Base-by-base conservation (phyloP, 1,284 basidiomycete genomes). In the Leccinum griseonigrum region DNA sequence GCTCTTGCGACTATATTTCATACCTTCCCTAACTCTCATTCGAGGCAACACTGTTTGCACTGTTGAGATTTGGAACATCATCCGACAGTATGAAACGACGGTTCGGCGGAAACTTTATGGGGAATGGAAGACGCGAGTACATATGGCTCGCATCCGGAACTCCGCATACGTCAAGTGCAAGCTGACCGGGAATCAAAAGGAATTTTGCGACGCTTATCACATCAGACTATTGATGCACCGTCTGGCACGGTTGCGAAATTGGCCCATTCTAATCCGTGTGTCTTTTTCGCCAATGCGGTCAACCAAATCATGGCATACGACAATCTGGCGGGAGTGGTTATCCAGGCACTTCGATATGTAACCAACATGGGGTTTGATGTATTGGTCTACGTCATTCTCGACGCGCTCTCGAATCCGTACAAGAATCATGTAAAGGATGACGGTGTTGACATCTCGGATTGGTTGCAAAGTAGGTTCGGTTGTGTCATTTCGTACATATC, bases 261-360 rank as follows among this genome's bases (percentile, higher is more conserved):
- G 54, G 93, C 93, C 5, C 95, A 98, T 72, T 91, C 92, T 13
- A 97, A 98, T 72, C 97, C 97, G 2, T 91, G 87, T 66, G 90
- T 97, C 58, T 88, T 99, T 68, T 99, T 98, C 79, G 78, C 85
- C 14, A 92, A 92, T 62, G 94, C 92, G 0, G 88, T 99, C 57
- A 89, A 91, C 66, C 97, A 99, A 77, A 91, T 98, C 62, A 96
- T 96, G 87, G 90, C 94, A 18, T 99, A 99, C 72, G 94, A 97
- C 70, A 99, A 98, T 74, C 81, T 99, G 64, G 94, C 94, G 16
- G 84, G 85, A 53, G 93, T 95, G 34, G 89, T 99, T 60, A 92
- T 98, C 43, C 94, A 95, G 67, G 90, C 91, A n/a, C 82, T 95
- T 66, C 85, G 92, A 71, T 97, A 93, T 77, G 85, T 96, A 63